A percentile compares a stretch with the other conserved stretches of the same genome.
These are phyloP conservation scores for Rhytidiadelphus loreus DNA, from an alignment of 225 moss, liverwort and hornwort species.

Conservation along the genomic window DNA sequence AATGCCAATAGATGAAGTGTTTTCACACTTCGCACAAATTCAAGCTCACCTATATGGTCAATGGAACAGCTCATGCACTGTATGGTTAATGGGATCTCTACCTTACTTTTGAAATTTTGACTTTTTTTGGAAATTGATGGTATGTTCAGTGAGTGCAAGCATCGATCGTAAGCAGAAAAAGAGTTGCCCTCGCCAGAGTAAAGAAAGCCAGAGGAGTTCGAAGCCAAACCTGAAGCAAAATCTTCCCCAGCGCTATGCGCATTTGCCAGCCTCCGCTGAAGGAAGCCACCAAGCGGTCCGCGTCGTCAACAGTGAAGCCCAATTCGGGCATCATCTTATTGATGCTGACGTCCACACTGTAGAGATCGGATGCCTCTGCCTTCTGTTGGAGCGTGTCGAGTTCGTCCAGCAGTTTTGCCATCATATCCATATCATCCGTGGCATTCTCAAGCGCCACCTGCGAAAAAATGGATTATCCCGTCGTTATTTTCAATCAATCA, in stretches of 20 bases:
- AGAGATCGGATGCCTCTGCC: constrained; percentile 52
- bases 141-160: not conserved
- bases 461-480: too few relatives aligned
- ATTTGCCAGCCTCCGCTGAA: constrained; percentile 63
- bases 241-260: constrained; percentile 60
- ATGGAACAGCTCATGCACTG: not conserved
- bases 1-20: not conserved
- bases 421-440: constrained; percentile 55
- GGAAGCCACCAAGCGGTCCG: constrained; percentile 54
- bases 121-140: too few relatives aligned
- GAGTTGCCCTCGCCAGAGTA: not conserved
- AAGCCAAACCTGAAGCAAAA: constrained; percentile 33
- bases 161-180: too few relatives aligned
- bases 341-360: constrained; percentile 43
- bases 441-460: constrained; percentile 52
- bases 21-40: not conserved
- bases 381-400: constrained; percentile 37
- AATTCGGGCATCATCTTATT: constrained; percentile 73
- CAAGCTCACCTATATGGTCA: not conserved
- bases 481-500: not conserved
- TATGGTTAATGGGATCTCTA: not conserved
- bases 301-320: constrained; percentile 45
- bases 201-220: not conserved
- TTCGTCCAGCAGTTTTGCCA: constrained; percentile 47
- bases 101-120: too few relatives aligned